Evolutionary conservation across 345 rosid species (phyloP).

Genomic region (Dovyalis caffra): DNA sequence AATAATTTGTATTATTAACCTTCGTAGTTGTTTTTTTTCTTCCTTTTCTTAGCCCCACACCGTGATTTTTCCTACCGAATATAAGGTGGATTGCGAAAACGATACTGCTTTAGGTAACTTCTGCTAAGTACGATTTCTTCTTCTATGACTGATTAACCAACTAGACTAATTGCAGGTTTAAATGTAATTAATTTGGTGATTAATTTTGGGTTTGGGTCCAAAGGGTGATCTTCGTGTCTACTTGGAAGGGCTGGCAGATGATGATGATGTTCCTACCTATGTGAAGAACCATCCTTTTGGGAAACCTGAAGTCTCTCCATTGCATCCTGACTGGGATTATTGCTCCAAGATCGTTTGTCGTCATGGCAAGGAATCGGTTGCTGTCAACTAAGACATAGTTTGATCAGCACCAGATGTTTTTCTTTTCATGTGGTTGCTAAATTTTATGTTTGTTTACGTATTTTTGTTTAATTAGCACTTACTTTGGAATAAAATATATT

Average conservation of each 20-base stretch:
- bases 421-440: too few species aligned
- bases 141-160: too few species aligned
- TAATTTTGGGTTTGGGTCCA: slow-evolving; percentile 24
- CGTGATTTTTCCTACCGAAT: slow-evolving; percentile 30
- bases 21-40: too few species aligned
- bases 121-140: background rate
- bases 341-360: slow-evolving; percentile 22
- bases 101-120: slow-evolving; percentile 12
- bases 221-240: slow-evolving; percentile 35
- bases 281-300: slow-evolving; percentile 38
- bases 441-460: too few species aligned
- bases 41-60: slow-evolving; percentile 48
- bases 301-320: slow-evolving; percentile 29
- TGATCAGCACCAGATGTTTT: too few species aligned
- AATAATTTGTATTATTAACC: too few species aligned
- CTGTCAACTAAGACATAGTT: too few species aligned
- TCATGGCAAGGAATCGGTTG: background rate
- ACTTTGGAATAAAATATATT: too few species aligned
- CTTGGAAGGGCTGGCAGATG: slow-evolving; percentile 32
- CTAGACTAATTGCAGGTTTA: too few species aligned
- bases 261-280: slow-evolving; percentile 35
- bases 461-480: too few species aligned
- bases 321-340: slow-evolving; percentile 34
- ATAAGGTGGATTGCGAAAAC: background rate
- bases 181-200: too few species aligned